phyloP scores from a whole-genome alignment of 441 rosid genomes.

The Euphorbia corollata region DNA sequence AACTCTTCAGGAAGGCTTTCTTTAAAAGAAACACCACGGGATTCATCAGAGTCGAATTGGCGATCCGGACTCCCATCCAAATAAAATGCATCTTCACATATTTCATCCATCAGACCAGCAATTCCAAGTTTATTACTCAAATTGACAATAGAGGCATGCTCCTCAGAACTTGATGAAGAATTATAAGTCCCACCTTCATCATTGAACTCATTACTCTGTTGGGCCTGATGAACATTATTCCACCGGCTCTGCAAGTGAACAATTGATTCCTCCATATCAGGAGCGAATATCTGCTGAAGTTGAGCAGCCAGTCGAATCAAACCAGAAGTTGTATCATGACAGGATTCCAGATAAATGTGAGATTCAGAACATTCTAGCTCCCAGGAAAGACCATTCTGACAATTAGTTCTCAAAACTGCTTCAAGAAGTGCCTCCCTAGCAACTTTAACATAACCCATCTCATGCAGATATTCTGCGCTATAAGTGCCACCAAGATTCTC shows the following conservation, averaged over 20 bases:
- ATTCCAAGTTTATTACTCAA: constrained; percentile 27
- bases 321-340: constrained; percentile 80
- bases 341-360: constrained; percentile 62
- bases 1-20: constrained; percentile 41
- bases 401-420: constrained; percentile 55
- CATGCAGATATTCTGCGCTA: constrained; percentile 53
- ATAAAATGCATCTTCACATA: constrained; percentile 67
- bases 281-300: constrained; percentile 82
- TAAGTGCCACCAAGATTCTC: constrained; percentile 49
- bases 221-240: constrained; percentile 55
- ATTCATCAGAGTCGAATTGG: constrained; percentile 37
- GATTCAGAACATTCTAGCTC: constrained; percentile 73
- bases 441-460: constrained; percentile 76
- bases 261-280: constrained; percentile 84
- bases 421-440: constrained; percentile 65
- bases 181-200: constrained; percentile 29
- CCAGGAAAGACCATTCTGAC: constrained; percentile 59
- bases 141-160: constrained; percentile 30
- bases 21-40: constrained; percentile 34
- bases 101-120: constrained; percentile 74
- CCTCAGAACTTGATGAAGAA: constrained; percentile 37
- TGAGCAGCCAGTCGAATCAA: constrained; percentile 70
- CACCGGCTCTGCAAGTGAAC: constrained; percentile 86
- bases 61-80: constrained; percentile 39
- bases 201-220: constrained; percentile 33